Conservation (phyloP, 768 basidiomycete species). For the Auriscalpium microsporum region DNA sequence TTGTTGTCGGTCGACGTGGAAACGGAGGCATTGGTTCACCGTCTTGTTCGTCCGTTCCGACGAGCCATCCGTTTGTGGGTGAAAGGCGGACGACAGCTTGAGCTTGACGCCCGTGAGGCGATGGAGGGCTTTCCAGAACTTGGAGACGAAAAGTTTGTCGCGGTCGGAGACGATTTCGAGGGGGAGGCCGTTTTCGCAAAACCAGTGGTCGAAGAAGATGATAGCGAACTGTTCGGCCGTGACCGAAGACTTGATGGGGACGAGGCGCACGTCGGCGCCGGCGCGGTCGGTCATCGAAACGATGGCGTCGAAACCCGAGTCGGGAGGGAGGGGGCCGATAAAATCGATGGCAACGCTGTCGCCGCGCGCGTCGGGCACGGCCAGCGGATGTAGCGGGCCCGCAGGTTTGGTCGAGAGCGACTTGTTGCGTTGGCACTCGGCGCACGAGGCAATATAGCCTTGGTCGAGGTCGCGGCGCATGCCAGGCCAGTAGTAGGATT, state of each 20-base stretch:
- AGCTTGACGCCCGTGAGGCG: slow-evolving; percentile 7
- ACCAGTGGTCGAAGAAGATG: too few species aligned
- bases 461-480: slow-evolving; percentile 22
- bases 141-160: background rate
- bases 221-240: too few species aligned
- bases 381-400: slow-evolving; percentile 19
- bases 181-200: too few species aligned
- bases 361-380: slow-evolving; percentile 15
- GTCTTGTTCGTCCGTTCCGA: too few species aligned
- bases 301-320: slow-evolving; percentile 17
- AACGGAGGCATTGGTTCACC: slow-evolving; percentile 6
- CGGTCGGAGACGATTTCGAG: too few species aligned
- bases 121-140: slow-evolving; percentile 26
- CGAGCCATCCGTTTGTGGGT: too few species aligned
- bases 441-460: slow-evolving; percentile 22
- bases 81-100: too few species aligned
- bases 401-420: slow-evolving; percentile 9
- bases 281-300: slow-evolving; percentile 19
- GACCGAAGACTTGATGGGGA: background rate
- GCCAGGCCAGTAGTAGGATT: slow-evolving; percentile 13
- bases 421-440: slow-evolving; percentile 6
- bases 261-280: slow-evolving; percentile 8
- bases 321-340: too few species aligned
- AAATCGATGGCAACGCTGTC: slow-evolving; percentile 7
- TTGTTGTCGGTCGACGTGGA: slow-evolving; percentile 17